Evolutionary conservation across 495 filamentous ascomycete genomes (phyloP), one percentile per base, ranked within the genome.

Genomic region (Neurospora sp.): DNA sequence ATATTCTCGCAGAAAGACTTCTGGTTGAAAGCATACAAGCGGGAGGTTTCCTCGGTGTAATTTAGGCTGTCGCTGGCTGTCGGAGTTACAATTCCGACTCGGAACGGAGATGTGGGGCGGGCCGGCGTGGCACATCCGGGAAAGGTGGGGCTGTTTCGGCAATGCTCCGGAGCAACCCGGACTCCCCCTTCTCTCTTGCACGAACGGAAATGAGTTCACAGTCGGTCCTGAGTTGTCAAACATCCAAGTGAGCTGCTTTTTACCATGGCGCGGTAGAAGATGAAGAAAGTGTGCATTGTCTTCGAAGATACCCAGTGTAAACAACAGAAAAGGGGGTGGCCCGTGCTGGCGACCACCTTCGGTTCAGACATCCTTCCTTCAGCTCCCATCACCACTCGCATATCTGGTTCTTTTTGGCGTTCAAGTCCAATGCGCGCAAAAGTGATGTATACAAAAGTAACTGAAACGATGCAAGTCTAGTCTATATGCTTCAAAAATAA

Each of bases 21-120:
- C 12, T 75, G 74, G 74, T 16, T 75, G 12, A 54, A 31, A 41
- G 74, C 9, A 16, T 72, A 72, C 54, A 72, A 72, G 70, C 16
- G 72, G n/a, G 40, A 70, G 16, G 40, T 35, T 35, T 35, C 40
- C 14, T 41, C 40, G 40, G 40, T 41, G 40, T 35, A 41, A 41
- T 41, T 14, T 41, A 41, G 40, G 40, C 40, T 41, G 12, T 14
- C 40, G 14, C 40, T 41, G 18, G 14, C 0, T 42, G 41, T 42
- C 41, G 2, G 14, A 14, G 41, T 42, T 7, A 4, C 12, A 42
- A 2, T 42, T 42, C 41, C 14, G 18, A 18, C 9, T 46, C 42
- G 42, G 42, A 46, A 18, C 42, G 18, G 42, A 46, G 18, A 10
- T 46, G 42, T 46, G 7, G 42, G 42, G 42, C 42, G 42, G 10